Evolutionary conservation across 805 yeast species (phyloP).

Genomic region (Monosporozyma aquatica): DNA sequence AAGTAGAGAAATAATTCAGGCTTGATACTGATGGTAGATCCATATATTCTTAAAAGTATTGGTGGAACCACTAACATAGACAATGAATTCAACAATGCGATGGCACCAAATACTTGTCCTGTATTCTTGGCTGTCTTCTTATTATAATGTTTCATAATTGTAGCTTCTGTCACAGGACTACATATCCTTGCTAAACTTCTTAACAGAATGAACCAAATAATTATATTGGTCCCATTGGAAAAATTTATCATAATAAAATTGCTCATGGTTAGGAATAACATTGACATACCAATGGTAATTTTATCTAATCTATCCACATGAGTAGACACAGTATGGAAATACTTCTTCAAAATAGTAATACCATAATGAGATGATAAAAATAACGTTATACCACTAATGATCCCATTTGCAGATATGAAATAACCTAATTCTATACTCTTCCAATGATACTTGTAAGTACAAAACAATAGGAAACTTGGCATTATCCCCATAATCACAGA

Average conservation of each 20-base stretch:
- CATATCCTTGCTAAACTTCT: conserved; percentile 42
- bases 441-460: conserved; percentile 48
- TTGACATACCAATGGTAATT: conserved; percentile 29
- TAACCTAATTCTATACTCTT: conserved; percentile 45
- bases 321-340: conserved; percentile 29
- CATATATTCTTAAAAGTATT: conserved; percentile 39
- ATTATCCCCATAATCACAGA: conserved; percentile 35
- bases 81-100: conserved; percentile 49
- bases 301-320: conserved; percentile 49
- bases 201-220: conserved; percentile 30
- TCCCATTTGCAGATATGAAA: conserved; percentile 43
- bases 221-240: conserved; percentile 12
- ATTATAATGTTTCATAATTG: conserved; percentile 53
- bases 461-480: conserved; percentile 41
- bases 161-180: conserved; percentile 50
- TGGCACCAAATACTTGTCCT: conserved; percentile 68
- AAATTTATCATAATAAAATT: conserved; percentile 29
- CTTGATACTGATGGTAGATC: conserved; percentile 31
- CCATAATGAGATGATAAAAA: conserved; percentile 44
- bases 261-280: conserved; percentile 33
- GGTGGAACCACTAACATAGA: conserved; percentile 43
- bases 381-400: conserved; percentile 41
- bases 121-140: conserved; percentile 45
- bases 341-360: conserved; percentile 31
- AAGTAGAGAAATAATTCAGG: conserved; percentile 34